These are phyloP conservation scores for Talaromyces sp. DNA, from an alignment of 2,329 filamentous ascomycete genomes.

Conservation along the genomic window DNA sequence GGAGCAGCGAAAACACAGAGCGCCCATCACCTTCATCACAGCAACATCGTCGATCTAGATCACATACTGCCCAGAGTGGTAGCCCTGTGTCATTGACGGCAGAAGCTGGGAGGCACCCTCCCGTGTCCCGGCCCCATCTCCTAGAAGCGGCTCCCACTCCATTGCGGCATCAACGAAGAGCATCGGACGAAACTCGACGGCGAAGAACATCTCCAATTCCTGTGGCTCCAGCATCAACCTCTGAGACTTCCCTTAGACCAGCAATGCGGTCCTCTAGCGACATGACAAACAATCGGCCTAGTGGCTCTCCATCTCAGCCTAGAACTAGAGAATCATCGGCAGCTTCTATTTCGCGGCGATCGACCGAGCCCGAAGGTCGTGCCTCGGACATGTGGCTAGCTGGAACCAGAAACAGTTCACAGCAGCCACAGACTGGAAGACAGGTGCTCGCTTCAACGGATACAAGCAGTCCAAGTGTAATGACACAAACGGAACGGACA, in stretches of 20 bases:
- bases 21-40: constrained; percentile 23
- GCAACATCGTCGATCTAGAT: constrained; percentile 24
- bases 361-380: constrained; percentile 29
- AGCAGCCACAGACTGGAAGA: constrained; percentile 19
- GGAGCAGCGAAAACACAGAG: constrained; percentile 32
- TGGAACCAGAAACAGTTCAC: constrained; percentile 20
- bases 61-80: constrained; percentile 26
- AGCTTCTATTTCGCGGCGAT: constrained; percentile 24
- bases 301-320: constrained; percentile 21
- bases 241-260: constrained; percentile 29
- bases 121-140: constrained; percentile 29
- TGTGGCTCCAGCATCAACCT: constrained; percentile 27
- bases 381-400: constrained; percentile 22
- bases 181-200: constrained; percentile 30
- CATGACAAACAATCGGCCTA: constrained; percentile 29
- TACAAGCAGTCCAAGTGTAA: constrained; percentile 7
- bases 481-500: constrained; percentile 13
- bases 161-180: constrained; percentile 28
- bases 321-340: constrained; percentile 22
- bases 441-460: constrained; percentile 22
- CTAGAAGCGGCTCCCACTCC: constrained; percentile 24
- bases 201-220: constrained; percentile 31
- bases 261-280: constrained; percentile 33
- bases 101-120: constrained; percentile 21
- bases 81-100: constrained; percentile 15